Percentiles rank a stretch among this genome's conserved stretches.
phyloP scores from a whole-genome alignment of 148 eudicot species.

The Spergularia marina region DNA sequence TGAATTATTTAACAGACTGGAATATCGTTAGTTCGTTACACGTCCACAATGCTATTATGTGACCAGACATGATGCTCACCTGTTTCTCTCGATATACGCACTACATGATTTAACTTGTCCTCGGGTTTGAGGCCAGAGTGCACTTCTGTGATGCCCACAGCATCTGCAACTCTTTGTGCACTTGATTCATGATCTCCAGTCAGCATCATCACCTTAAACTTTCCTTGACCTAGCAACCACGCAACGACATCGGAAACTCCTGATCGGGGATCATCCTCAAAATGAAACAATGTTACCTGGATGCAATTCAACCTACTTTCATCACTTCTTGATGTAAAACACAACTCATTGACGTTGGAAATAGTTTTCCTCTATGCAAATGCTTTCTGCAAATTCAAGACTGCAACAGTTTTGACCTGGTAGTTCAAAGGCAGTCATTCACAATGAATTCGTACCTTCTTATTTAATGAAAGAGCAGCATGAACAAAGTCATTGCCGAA shows the following conservation, averaged over 20 bases:
- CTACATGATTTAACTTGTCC: constrained; percentile 94
- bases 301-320: constrained; percentile 15
- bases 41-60: not conserved
- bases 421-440: not conserved
- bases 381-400: not conserved
- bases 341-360: not conserved
- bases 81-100: constrained; percentile 75
- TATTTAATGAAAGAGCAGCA: constrained; percentile 87
- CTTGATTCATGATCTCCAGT: constrained; percentile 97
- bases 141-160: constrained; percentile 82
- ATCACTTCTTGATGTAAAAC: constrained; percentile 4
- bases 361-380: not conserved
- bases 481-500: constrained; percentile 81
- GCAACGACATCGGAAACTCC: constrained; percentile 68
- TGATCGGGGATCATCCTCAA: constrained; percentile 88
- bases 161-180: constrained; percentile 79
- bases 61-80: constrained; percentile 35
- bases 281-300: constrained; percentile 89
- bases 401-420: not conserved
- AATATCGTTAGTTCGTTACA: no score
- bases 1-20: not conserved
- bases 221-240: constrained; percentile 55
- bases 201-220: constrained; percentile 81
- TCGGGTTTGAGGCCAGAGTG: constrained; percentile 88
- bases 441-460: constrained; percentile 47